These are phyloP conservation scores for Dichotomocladium elegans DNA, from an alignment of 371 early-diverging fungal species.

Conservation along the genomic window DNA sequence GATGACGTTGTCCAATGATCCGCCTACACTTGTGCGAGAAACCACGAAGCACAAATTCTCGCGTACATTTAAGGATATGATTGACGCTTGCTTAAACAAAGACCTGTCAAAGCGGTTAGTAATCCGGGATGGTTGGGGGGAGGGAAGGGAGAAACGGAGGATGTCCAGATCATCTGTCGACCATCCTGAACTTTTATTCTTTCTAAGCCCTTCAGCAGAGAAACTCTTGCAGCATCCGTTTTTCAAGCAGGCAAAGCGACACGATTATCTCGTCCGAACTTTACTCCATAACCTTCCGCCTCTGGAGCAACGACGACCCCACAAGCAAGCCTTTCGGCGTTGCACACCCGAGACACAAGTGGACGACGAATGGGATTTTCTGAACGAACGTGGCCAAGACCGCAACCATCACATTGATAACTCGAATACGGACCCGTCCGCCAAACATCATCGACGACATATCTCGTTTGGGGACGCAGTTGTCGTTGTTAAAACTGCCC, in stretches of 20 bases:
- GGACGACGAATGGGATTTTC: conserved; percentile 48
- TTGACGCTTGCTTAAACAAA: conserved; percentile 79
- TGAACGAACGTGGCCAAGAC: conserved; percentile 21
- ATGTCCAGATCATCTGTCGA: no score
- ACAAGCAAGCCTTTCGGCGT: conserved; percentile 31
- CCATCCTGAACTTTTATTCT: background rate
- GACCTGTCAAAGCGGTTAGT: conserved; percentile 71
- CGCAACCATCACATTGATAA: background rate
- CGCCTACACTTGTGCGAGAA: conserved; percentile 81
- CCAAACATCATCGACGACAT: conserved; percentile 15
- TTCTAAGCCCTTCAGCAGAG: conserved; percentile 69
- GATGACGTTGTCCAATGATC: conserved; percentile 85
- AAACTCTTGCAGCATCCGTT: conserved; percentile 77
- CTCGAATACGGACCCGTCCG: background rate
- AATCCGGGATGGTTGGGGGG: no score
- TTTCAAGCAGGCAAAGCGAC: conserved; percentile 76
- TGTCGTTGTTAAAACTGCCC: no score
- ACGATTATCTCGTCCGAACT: conserved; percentile 58
- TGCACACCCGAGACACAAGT: conserved; percentile 18
- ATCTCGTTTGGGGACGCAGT: conserved; percentile 31
- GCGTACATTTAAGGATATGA: conserved; percentile 80
- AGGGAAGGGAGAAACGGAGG: no score
- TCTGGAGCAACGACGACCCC: conserved; percentile 59
- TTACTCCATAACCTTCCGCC: conserved; percentile 66
- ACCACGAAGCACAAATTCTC: conserved; percentile 69